Conservation (phyloP, 768 basidiomycete genomes). For the Mycena sanguinolenta region DNA sequence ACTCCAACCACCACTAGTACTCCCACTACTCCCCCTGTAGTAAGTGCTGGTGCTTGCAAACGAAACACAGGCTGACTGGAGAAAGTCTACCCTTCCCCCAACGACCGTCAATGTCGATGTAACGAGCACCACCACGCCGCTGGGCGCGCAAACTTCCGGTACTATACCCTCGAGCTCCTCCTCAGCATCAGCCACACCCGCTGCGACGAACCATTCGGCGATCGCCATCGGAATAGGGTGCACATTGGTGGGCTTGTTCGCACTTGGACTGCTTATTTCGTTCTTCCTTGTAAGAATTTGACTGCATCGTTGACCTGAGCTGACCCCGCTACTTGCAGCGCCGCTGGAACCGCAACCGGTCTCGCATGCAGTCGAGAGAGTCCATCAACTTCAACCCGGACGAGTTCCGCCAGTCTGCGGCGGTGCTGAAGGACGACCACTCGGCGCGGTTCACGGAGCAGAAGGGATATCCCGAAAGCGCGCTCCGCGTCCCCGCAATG, state of each 20-base stretch:
- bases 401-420: slow-evolving; percentile 12
- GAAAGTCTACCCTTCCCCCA: slow-evolving; percentile 5
- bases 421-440: neutral
- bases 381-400: slow-evolving; percentile 26
- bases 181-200: neutral
- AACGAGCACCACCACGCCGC: neutral
- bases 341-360: slow-evolving; percentile 34
- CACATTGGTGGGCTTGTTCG: slow-evolving; percentile 8
- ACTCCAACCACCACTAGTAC: neutral
- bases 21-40: neutral
- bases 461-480: neutral
- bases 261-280: slow-evolving; percentile 16
- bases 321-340: slow-evolving; percentile 13
- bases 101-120: neutral
- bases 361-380: slow-evolving; percentile 11
- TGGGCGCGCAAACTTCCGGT: neutral
- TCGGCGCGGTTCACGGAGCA: slow-evolving; percentile 15
- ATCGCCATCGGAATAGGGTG: slow-evolving; percentile 22
- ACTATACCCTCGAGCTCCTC: slow-evolving; percentile 1
- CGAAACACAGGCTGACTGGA: neutral
- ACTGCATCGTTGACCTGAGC: neutral
- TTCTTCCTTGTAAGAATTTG: slow-evolving; percentile 29
- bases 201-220: neutral
- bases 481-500: slow-evolving; percentile 8
- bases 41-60: neutral